These are phyloP conservation scores for Metarhizium robertsii DNA, from an alignment of 2,329 filamentous ascomycete species.

Conservation along the genomic window DNA sequence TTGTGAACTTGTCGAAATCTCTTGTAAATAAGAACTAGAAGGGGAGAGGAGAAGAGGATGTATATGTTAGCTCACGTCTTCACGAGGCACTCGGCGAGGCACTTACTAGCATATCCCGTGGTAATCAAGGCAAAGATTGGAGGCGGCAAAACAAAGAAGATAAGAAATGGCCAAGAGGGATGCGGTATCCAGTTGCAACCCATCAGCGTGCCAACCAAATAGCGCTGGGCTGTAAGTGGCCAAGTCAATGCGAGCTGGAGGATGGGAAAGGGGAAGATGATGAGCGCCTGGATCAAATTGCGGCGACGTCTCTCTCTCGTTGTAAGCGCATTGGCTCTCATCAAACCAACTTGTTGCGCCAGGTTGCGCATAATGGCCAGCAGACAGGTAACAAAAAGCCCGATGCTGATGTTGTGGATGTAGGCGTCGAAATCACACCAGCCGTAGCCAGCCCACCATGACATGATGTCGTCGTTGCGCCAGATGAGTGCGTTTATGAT, in stretches of 20 bases:
- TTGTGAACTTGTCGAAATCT: constrained; percentile 38
- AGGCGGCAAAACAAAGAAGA: constrained; percentile 39
- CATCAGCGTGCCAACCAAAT: constrained; percentile 36
- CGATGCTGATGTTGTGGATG: constrained; percentile 35
- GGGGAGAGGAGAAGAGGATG: background rate
- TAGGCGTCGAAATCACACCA: constrained; percentile 45
- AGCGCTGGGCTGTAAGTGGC: constrained; percentile 38
- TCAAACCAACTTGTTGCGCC: constrained; percentile 37
- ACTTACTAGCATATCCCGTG: constrained; percentile 39
- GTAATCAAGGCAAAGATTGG: constrained; percentile 34
- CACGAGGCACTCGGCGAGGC: background rate
- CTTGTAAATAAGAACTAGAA: constrained; percentile 34
- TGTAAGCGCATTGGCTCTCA: constrained; percentile 30
- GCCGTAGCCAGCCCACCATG: constrained; percentile 43
- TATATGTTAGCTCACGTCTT: no score
- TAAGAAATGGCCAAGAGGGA: constrained; percentile 35
- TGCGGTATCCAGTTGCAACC: constrained; percentile 39
- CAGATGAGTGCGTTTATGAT: constrained; percentile 43
- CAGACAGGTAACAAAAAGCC: constrained; percentile 39
- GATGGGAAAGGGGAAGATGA: constrained; percentile 45
- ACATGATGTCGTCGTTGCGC: constrained; percentile 37
- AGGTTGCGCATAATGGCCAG: constrained; percentile 47
- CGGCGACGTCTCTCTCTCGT: constrained; percentile 31
- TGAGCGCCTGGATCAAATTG: constrained; percentile 37
- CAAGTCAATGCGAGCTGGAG: constrained; percentile 39